Evolutionary conservation across 2,329 filamentous ascomycete genomes (phyloP).

Genomic region (Emericellopsis cladophorae): DNA sequence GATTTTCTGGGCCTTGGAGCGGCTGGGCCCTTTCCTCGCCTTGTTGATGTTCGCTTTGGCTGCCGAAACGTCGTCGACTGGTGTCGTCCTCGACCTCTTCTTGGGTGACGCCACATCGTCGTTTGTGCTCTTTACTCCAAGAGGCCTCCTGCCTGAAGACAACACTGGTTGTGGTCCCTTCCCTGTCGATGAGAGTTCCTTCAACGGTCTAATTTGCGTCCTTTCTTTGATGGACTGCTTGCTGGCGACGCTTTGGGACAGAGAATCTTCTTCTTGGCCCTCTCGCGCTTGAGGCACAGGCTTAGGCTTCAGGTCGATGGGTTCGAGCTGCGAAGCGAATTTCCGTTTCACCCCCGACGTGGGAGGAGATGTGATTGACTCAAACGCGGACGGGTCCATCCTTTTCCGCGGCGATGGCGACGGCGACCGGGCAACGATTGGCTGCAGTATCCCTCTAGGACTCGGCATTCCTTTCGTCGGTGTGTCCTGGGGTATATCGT

Average conservation of each 20-base stretch:
- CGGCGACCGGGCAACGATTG: constrained; percentile 4
- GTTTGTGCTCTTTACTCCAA: constrained; percentile 47
- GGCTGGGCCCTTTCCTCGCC: constrained; percentile 12
- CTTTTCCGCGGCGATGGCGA: background rate
- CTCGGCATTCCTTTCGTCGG: constrained; percentile 6
- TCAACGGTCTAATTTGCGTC: constrained; percentile 27
- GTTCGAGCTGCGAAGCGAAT: background rate
- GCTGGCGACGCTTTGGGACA: constrained; percentile 43
- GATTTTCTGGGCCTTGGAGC: constrained; percentile 14
- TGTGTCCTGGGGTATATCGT: constrained; percentile 28
- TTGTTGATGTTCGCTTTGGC: constrained; percentile 23
- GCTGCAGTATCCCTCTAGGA: constrained; percentile 13
- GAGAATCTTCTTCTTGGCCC: constrained; percentile 24
- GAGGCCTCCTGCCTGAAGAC: constrained; percentile 27
- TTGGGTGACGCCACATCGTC: constrained; percentile 45
- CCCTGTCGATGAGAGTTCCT: constrained; percentile 27
- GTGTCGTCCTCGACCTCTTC: constrained; percentile 22
- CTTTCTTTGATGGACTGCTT: constrained; percentile 14
- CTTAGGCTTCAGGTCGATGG: background rate
- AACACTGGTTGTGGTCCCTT: constrained; percentile 21
- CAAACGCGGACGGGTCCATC: background rate
- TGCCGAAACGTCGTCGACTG: constrained; percentile 22
- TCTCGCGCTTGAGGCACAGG: background rate
- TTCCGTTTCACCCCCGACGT: constrained; percentile 4
- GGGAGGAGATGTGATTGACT: constrained; percentile 7